phyloP scores from a whole-genome alignment of 768 basidiomycete genomes.

The Gyrodon lividus region DNA sequence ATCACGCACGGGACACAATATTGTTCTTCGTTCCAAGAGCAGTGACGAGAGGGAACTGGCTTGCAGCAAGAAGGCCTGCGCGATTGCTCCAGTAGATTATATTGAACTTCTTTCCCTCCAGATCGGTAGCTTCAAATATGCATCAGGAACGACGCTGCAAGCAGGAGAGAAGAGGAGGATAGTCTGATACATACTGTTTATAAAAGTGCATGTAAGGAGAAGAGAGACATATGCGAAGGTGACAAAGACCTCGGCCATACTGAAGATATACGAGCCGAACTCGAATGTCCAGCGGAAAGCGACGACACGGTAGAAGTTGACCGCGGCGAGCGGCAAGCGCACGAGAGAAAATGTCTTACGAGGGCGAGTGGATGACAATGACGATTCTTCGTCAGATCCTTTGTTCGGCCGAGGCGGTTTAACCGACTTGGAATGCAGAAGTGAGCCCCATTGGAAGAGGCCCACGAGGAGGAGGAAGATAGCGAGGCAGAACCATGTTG shows the following conservation, averaged over 20 bases:
- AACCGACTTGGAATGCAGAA: slow-evolving; percentile 20
- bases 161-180: not conserved
- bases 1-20: slow-evolving; percentile 35
- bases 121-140: not conserved
- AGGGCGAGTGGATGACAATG: not conserved
- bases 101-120: slow-evolving; percentile 8
- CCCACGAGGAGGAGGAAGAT: slow-evolving; percentile 19
- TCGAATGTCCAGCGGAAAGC: slow-evolving; percentile 50
- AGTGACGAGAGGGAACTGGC: slow-evolving; percentile 43
- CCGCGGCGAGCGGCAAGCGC: slow-evolving; percentile 36
- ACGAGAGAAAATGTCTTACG: slow-evolving; percentile 37
- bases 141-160: not conserved
- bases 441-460: slow-evolving; percentile 26
- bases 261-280: slow-evolving; percentile 40
- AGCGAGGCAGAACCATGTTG: slow-evolving; percentile 18
- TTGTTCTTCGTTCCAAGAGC: slow-evolving; percentile 53
- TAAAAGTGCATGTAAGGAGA: slow-evolving; percentile 43
- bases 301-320: slow-evolving; percentile 46
- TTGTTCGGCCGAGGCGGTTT: not conserved
- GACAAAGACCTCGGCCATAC: slow-evolving; percentile 46
- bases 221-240: slow-evolving; percentile 45
- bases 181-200: slow-evolving; percentile 40
- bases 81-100: slow-evolving; percentile 29
- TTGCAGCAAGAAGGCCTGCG: slow-evolving; percentile 31
- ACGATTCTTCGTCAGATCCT: slow-evolving; percentile 17